phyloP scores from a whole-genome alignment of 2,329 filamentous ascomycete genomes.

The Xylariaceae sp. region DNA sequence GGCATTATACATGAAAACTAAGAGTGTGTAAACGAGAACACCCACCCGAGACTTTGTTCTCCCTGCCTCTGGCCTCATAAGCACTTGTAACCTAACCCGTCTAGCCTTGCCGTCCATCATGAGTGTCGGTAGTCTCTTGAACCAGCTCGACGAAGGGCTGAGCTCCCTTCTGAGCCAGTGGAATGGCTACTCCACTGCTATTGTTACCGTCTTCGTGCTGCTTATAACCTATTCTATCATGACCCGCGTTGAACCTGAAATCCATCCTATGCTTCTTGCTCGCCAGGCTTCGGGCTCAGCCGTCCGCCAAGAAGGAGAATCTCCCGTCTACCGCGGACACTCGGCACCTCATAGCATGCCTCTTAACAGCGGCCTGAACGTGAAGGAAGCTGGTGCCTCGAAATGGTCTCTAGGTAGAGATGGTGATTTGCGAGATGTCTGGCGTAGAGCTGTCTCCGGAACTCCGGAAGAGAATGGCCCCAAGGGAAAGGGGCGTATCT shows the following conservation, averaged over 20 bases:
- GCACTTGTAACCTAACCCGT: not conserved
- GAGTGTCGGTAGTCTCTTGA: slow-evolving; percentile 57
- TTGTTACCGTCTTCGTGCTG: slow-evolving; percentile 67
- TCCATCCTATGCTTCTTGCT: slow-evolving; percentile 86
- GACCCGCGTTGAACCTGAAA: slow-evolving; percentile 78
- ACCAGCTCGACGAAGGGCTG: slow-evolving; percentile 72
- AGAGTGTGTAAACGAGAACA: slow-evolving; percentile 4
- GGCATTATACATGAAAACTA: not conserved
- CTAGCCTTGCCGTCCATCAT: slow-evolving; percentile 24
- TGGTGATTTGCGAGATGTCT: slow-evolving; percentile 89
- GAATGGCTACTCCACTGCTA: slow-evolving; percentile 76
- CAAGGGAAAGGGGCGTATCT: slow-evolving; percentile 68
- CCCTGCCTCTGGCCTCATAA: slow-evolving; percentile 6
- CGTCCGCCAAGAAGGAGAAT: slow-evolving; percentile 82
- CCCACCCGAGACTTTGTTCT: not conserved
- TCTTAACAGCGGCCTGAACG: slow-evolving; percentile 74
- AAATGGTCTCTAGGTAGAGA: slow-evolving; percentile 84
- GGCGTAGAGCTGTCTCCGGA: slow-evolving; percentile 73
- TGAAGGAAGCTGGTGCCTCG: slow-evolving; percentile 77
- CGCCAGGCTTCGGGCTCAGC: slow-evolving; percentile 78
- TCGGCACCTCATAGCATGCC: slow-evolving; percentile 85
- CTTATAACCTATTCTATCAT: slow-evolving; percentile 73
- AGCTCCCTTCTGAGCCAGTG: slow-evolving; percentile 74
- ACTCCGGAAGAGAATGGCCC: slow-evolving; percentile 64
- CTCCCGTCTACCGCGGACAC: slow-evolving; percentile 81